Evolutionary conservation across 352 stramenopile genomes (phyloP).

Genomic region (Globisporangium emineosum): DNA sequence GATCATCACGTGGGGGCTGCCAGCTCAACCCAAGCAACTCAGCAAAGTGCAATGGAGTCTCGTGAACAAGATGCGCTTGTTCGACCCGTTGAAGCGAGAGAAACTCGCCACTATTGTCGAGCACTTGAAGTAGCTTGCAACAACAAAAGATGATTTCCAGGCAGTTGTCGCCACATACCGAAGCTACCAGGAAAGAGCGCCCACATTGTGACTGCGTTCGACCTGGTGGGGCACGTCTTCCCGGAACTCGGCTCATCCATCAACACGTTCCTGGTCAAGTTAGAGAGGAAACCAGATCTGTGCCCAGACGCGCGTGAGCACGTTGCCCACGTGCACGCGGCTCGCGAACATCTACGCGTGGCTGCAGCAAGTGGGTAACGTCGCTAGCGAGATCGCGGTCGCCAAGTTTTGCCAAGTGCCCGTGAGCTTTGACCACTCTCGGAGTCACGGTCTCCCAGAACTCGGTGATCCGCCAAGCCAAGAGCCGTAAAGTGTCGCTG

Average conservation of each 20-base stretch:
- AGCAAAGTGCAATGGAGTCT: not conserved
- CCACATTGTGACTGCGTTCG: not conserved
- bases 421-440: conserved; percentile 11
- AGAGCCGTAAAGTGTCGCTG: conserved; percentile 5
- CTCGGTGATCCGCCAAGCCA: conserved; percentile 1
- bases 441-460: not conserved
- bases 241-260: conserved; percentile 8
- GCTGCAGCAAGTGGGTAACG: not conserved
- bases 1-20: not conserved
- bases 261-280: not conserved
- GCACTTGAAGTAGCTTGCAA: conserved; percentile 1
- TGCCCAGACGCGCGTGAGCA: conserved; percentile 5
- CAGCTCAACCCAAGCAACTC: not conserved
- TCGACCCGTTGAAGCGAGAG: not conserved
- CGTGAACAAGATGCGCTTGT: conserved; percentile 2
- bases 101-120: conserved; percentile 1
- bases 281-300: not conserved
- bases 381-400: not conserved
- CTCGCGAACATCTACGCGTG: not conserved
- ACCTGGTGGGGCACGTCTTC: not conserved
- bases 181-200: not conserved
- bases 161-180: not conserved
- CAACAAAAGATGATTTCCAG: not conserved
- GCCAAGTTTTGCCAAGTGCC: conserved; percentile 9
- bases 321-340: conserved; percentile 1